Evolutionary conservation across 352 stramenopile species (phyloP), one percentile per base, ranked within the genome.

Genomic region (Globisporangium heterothallicum): DNA sequence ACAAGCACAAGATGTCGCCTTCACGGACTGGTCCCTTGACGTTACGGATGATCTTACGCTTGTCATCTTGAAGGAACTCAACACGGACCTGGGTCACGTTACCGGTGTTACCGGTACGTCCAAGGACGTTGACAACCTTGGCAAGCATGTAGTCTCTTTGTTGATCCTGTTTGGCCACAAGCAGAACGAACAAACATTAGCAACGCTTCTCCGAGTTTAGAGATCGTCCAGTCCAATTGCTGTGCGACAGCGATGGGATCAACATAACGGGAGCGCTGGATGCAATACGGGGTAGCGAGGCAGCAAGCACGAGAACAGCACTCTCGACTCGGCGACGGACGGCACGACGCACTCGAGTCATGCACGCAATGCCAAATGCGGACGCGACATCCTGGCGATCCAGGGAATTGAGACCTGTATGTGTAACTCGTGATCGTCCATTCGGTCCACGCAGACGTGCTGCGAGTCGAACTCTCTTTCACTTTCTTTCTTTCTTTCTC

Each of bases 11-110:
- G 70, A 99, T 99, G 80, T 99, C 97, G 57, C 96, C 96, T 75
- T 99, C 95, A 64, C 94, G 89, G 50, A 99, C 95, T 48, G 96
- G 96, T 73, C 97, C 97, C 88, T 99, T 99, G 64, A 99, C 97
- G 81, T 99, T 99, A 66, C 97, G 89, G 67, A 99, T 98, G 81
- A 99, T 99, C 68, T 94, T 98, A 78, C 97, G 94, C 70, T 95
- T 97, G 75, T 97, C 88, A 66, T 98, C 94, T 77, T 99, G 95
- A 65, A 99, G 90, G 81, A 99, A 99, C 81, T 99, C 96, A 55
- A 99, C 97, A 73, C 97, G 95, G 45, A 98, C 90, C 72, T 99
- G 97, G 63, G 97, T 99, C 46, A 99, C 97, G 80, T 99, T 99
- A 86, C 97, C 97, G 61, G 97, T 99, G 93, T 98, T 99, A 70